phyloP scores from a whole-genome alignment of 495 filamentous ascomycete species.

The Parathielavia hyrcaniae region DNA sequence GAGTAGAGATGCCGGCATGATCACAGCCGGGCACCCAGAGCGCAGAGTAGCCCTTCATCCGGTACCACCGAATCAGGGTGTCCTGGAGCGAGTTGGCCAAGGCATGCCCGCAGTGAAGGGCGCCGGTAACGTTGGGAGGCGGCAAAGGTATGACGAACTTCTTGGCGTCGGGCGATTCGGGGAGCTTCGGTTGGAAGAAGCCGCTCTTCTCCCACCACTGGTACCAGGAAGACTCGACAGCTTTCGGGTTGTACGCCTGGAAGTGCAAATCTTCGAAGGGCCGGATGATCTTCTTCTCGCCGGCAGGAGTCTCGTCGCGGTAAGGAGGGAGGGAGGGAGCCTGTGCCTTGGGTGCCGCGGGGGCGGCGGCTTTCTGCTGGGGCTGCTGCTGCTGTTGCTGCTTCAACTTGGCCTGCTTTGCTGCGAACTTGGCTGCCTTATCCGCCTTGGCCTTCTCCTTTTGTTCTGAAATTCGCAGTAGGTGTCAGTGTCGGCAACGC shows the following conservation, averaged over 20 bases:
- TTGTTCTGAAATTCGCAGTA: constrained; percentile 16
- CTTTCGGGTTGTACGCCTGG: constrained; percentile 54
- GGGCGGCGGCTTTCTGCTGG: constrained; percentile 18
- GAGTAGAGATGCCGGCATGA: constrained; percentile 53
- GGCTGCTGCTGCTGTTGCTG: constrained; percentile 16
- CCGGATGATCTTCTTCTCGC: constrained; percentile 47
- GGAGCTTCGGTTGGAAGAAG: constrained; percentile 64
- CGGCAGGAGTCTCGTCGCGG: constrained; percentile 41
- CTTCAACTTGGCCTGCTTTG: constrained; percentile 29
- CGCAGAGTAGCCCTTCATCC: constrained; percentile 58
- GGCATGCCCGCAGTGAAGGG: constrained; percentile 50
- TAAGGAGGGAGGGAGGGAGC: constrained; percentile 41
- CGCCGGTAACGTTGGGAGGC: constrained; percentile 67
- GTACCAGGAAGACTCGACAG: constrained; percentile 61
- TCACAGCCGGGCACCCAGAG: constrained; percentile 56
- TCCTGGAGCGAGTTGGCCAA: constrained; percentile 62
- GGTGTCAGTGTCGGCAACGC: constrained; percentile 2
- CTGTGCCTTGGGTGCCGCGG: constrained; percentile 33
- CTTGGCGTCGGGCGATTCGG: constrained; percentile 49
- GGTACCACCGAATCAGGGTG: constrained; percentile 64
- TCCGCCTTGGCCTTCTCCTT: constrained; percentile 32
- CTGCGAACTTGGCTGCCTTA: constrained; percentile 36
- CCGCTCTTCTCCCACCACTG: constrained; percentile 60
- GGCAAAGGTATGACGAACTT: constrained; percentile 66
- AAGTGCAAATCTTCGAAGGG: constrained; percentile 43